Percentiles rank a stretch among this genome's conserved stretches.
Conservation (phyloP, 2,329 filamentous ascomycete species). For the Colletotrichum gloeosporioides region DNA sequence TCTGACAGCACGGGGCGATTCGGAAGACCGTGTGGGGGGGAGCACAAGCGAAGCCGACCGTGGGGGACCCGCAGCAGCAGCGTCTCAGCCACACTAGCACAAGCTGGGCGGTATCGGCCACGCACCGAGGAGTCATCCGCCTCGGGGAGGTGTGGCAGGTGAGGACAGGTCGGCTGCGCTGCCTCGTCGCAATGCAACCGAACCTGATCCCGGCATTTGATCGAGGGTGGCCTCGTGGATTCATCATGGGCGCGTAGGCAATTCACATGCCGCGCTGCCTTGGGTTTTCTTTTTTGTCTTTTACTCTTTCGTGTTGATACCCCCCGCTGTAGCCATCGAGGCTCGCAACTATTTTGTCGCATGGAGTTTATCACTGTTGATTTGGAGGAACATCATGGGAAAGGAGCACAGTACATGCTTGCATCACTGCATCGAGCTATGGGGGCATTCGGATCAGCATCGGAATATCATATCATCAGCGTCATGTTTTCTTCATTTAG, state of each 20-base stretch:
- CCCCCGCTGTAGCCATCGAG: conserved; percentile 3
- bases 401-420: background rate
- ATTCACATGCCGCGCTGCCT: conserved; percentile 9
- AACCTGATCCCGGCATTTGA: background rate
- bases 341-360: conserved; percentile 4
- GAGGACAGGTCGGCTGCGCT: conserved; percentile 15
- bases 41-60: conserved; percentile 12
- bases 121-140: conserved; percentile 8
- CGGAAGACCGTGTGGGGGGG: conserved; percentile 12
- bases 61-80: conserved; percentile 8
- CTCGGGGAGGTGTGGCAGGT: conserved; percentile 16
- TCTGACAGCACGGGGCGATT: background rate
- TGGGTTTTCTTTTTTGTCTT: background rate
- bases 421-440: conserved; percentile 9
- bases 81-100: conserved; percentile 21
- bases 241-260: conserved; percentile 10
- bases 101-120: conserved; percentile 15
- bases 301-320: conserved; percentile 16
- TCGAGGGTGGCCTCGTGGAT: background rate
- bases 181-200: background rate
- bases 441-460: conserved; percentile 7
- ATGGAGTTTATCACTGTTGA: conserved; percentile 6
- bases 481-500: background rate
- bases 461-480: conserved; percentile 6
- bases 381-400: conserved; percentile 5